A percentile compares a stretch with the other conserved stretches of the same genome.
Evolutionary conservation across 164 flowering plant species (phyloP).

Genomic region (Nymphaea colorata): DNA sequence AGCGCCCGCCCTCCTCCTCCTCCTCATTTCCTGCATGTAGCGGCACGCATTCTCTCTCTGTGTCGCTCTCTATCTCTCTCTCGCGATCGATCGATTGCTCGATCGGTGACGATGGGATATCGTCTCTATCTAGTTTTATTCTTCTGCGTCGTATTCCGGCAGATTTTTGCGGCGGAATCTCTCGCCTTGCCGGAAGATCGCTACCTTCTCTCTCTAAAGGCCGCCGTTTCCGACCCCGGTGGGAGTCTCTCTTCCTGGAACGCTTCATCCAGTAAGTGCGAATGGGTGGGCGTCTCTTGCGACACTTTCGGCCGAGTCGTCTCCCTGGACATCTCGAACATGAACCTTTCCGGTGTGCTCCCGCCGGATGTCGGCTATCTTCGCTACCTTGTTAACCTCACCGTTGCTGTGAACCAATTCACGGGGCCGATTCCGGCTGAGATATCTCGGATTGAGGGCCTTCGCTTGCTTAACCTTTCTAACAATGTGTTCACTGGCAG

Average conservation of each 20-base stretch:
- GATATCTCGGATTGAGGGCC: constrained; percentile 29
- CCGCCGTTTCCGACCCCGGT: constrained; percentile 51
- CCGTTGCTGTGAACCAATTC: constrained; percentile 44
- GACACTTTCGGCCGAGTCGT: constrained; percentile 40
- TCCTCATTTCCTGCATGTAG: neutral
- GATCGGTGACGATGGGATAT: neutral
- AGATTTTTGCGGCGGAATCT: constrained; percentile 12
- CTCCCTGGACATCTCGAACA: constrained; percentile 48
- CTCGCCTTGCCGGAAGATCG: constrained; percentile 35
- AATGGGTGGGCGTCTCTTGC: constrained; percentile 66
- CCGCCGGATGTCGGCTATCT: constrained; percentile 45
- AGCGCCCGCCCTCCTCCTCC: neutral
- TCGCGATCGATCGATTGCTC: neutral
- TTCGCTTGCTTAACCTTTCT: constrained; percentile 58
- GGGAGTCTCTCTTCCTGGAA: constrained; percentile 47
- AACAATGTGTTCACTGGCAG: constrained; percentile 57
- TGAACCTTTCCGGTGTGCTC: constrained; percentile 53
- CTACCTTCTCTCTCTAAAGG: constrained; percentile 51
- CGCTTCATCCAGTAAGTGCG: constrained; percentile 41
- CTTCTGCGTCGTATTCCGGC: constrained; percentile 6
- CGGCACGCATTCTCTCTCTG: neutral
- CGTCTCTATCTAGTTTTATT: constrained; percentile 13
- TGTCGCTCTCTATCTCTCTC: constrained; percentile 3
- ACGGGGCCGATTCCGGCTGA: constrained; percentile 53
- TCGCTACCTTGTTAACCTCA: constrained; percentile 33